Evolutionary conservation across 768 basidiomycete genomes (phyloP).

Genomic region (Suillus tomentosus): DNA sequence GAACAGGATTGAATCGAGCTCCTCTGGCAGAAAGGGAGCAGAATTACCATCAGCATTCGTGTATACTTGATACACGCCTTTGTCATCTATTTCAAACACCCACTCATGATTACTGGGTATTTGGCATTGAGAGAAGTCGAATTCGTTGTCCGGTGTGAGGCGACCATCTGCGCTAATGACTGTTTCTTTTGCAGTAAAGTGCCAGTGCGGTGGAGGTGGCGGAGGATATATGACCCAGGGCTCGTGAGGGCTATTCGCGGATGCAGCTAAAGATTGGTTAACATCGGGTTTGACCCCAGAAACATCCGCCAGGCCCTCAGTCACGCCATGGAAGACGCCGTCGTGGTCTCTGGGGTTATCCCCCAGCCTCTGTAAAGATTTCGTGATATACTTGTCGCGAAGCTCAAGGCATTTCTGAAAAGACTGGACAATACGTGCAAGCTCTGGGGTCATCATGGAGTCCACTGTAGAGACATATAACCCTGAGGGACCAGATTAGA

Average conservation of each 20-base stretch:
- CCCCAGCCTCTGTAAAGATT: constrained; percentile 88
- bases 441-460: constrained; percentile 41
- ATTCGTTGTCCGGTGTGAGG: constrained; percentile 40
- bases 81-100: constrained; percentile 76
- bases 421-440: constrained; percentile 60
- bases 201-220: constrained; percentile 97
- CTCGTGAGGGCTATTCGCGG: constrained; percentile 38
- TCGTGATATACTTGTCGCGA: constrained; percentile 92
- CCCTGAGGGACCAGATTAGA: not conserved
- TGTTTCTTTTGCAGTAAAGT: constrained; percentile 63
- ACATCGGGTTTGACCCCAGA: constrained; percentile 69
- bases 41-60: constrained; percentile 23
- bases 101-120: constrained; percentile 71
- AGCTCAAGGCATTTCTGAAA: constrained; percentile 86
- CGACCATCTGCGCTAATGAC: constrained; percentile 44
- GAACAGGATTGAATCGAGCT: not conserved
- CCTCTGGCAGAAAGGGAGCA: not conserved
- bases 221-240: constrained; percentile 90
- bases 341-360: constrained; percentile 96
- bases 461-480: constrained; percentile 12
- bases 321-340: constrained; percentile 68
- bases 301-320: constrained; percentile 61
- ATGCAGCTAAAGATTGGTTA: constrained; percentile 33
- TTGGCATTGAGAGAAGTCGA: constrained; percentile 68
- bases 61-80: constrained; percentile 91